phyloP scores from a whole-genome alignment of 106 monocot genomes.

The Dendrobium nobile region DNA sequence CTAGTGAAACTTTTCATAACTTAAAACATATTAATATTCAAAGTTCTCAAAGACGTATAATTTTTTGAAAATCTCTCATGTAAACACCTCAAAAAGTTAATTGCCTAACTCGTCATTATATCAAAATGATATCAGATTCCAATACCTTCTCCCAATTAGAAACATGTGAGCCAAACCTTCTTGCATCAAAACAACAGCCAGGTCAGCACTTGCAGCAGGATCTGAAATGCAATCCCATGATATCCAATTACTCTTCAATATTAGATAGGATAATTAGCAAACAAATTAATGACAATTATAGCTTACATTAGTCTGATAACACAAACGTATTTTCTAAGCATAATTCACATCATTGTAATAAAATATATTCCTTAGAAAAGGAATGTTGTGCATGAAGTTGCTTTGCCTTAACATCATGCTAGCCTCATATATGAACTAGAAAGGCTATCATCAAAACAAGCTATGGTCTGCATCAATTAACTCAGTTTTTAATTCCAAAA shows the following conservation, averaged over 20 bases:
- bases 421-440: too few species aligned
- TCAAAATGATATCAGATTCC: not conserved
- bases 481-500: too few species aligned
- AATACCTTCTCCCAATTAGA: conserved; percentile 88
- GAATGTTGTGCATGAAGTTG: not conserved
- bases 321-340: not conserved
- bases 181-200: conserved; percentile 96
- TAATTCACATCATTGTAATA: not conserved
- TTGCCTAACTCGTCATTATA: not conserved
- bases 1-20: not conserved
- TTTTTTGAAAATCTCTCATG: not conserved
- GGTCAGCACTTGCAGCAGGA: conserved; percentile 96
- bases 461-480: too few species aligned
- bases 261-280: not conserved
- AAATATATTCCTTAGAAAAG: not conserved
- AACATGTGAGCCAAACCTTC: conserved; percentile 92
- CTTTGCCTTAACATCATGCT: too few species aligned
- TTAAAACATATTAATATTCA: not conserved
- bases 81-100: not conserved
- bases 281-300: not conserved
- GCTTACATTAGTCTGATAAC: not conserved
- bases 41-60: conserved; percentile 1
- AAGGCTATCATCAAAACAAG: too few species aligned
- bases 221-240: conserved; percentile 42
- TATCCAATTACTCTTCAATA: not conserved